Conservation (phyloP, 169 alveolate species). For the Plasmodium billcollinsi region DNA sequence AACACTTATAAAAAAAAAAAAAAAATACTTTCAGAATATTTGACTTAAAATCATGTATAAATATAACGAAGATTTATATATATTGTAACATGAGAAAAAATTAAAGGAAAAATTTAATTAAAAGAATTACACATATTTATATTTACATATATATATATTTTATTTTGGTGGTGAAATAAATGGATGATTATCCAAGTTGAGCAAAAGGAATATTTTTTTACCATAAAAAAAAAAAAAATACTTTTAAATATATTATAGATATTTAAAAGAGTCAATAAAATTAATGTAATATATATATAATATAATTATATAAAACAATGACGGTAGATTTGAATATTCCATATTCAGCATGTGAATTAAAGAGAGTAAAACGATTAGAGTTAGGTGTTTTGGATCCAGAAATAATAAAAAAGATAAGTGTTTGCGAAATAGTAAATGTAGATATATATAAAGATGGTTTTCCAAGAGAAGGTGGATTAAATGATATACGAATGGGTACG, state of each 20-base stretch:
- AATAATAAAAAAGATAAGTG: slow-evolving; percentile 89
- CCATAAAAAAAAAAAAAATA: no score
- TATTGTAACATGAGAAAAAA: no score
- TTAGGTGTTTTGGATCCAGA: slow-evolving; percentile 92
- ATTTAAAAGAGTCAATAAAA: no score
- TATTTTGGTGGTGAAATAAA: background rate
- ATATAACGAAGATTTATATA: no score
- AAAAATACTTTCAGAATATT: no score
- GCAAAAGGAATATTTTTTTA: background rate
- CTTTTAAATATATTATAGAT: no score
- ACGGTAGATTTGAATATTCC: slow-evolving; percentile 89
- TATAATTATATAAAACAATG: slow-evolving; percentile 15
- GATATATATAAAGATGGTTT: slow-evolving; percentile 93
- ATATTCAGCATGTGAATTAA: slow-evolving; percentile 89
- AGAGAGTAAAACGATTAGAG: slow-evolving; percentile 88
- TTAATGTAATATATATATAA: no score
- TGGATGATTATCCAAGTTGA: background rate
- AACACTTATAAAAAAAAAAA: no score
- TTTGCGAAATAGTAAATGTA: slow-evolving; percentile 91
- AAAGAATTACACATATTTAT: slow-evolving; percentile 8
- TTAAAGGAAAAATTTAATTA: no score
- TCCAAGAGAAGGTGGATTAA: slow-evolving; percentile 94
- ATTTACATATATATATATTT: background rate
- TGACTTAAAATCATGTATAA: no score
- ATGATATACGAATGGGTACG: slow-evolving; percentile 98